Evolutionary conservation across 768 basidiomycete genomes (phyloP).

Genomic region (Hygrophorus pudorinus): DNA sequence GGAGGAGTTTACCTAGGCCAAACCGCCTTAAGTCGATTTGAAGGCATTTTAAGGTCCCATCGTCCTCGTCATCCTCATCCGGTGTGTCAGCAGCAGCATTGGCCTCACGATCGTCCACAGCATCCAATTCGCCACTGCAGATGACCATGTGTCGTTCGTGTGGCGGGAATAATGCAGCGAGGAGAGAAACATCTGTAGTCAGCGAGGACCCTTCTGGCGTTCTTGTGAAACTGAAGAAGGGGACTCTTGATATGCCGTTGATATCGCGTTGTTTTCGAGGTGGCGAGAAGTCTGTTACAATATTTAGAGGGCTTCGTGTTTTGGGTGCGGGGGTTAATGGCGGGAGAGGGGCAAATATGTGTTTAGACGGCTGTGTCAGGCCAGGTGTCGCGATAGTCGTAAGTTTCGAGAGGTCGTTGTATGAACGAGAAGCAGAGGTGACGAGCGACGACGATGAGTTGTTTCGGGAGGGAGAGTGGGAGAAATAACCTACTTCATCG

Average conservation of each 20-base stretch:
- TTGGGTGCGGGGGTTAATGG: conserved; percentile 12
- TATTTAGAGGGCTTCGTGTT: background rate
- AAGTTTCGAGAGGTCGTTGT: conserved; percentile 28
- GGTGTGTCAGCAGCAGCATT: conserved; percentile 19
- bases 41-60: conserved; percentile 47
- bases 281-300: conserved; percentile 1
- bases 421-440: conserved; percentile 32
- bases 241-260: conserved; percentile 25
- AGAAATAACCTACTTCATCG: conserved; percentile 52
- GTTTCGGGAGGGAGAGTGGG: conserved; percentile 40
- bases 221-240: conserved; percentile 74
- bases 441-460: conserved; percentile 24
- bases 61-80: conserved; percentile 30
- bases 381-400: conserved; percentile 15
- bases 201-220: conserved; percentile 70
- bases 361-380: conserved; percentile 28
- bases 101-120: conserved; percentile 32
- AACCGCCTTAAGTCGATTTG: conserved; percentile 69
- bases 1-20: conserved; percentile 44
- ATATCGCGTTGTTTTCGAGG: conserved; percentile 8
- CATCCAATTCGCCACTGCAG: conserved; percentile 60
- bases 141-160: conserved; percentile 66
- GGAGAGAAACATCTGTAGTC: conserved; percentile 57
- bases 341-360: conserved; percentile 22
- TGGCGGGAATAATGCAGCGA: conserved; percentile 63